A percentile compares a stretch with the other conserved stretches of the same genome.
phyloP scores from a whole-genome alignment of 2,329 filamentous ascomycete species.

The Paraphoma chrysanthemicola region DNA sequence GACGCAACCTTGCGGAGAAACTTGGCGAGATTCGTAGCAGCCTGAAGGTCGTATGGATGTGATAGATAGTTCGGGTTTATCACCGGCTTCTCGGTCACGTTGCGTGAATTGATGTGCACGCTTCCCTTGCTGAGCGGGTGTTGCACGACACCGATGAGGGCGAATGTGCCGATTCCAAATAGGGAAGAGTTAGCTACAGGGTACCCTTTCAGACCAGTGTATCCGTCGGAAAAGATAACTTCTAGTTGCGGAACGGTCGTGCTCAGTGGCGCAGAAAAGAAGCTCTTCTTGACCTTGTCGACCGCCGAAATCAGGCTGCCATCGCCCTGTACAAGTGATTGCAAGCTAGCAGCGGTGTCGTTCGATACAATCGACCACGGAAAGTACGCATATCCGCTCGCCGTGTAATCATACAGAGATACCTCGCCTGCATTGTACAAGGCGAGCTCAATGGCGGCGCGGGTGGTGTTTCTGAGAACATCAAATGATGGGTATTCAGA shows the following conservation, averaged over 20 bases:
- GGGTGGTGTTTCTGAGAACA: conserved; percentile 32
- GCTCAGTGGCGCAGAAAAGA: conserved; percentile 43
- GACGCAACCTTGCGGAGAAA: conserved; percentile 38
- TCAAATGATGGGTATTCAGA: conserved; percentile 32
- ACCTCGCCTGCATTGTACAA: conserved; percentile 42
- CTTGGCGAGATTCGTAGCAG: conserved; percentile 23
- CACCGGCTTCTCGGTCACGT: conserved; percentile 28
- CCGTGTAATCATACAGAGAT: conserved; percentile 52
- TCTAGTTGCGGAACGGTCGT: conserved; percentile 51
- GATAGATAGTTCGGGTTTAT: conserved; percentile 41
- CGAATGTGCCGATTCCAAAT: conserved; percentile 38
- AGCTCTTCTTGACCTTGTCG: conserved; percentile 29
- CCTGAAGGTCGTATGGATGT: conserved; percentile 34
- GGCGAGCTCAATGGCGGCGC: conserved; percentile 49
- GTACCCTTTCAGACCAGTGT: conserved; percentile 51
- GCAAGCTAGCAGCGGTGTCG: conserved; percentile 37
- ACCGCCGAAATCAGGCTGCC: conserved; percentile 16
- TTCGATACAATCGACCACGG: conserved; percentile 51
- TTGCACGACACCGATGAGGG: conserved; percentile 44
- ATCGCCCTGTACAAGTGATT: conserved; percentile 40
- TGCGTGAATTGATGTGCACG: conserved; percentile 31
- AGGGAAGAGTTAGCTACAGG: conserved; percentile 31
- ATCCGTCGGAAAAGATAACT: conserved; percentile 56
- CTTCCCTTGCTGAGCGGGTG: conserved; percentile 43
- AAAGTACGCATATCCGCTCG: conserved; percentile 51